Evolutionary conservation across 176 grass and related monocot genomes (phyloP).

Genomic region (Calamus simplicifolius): DNA sequence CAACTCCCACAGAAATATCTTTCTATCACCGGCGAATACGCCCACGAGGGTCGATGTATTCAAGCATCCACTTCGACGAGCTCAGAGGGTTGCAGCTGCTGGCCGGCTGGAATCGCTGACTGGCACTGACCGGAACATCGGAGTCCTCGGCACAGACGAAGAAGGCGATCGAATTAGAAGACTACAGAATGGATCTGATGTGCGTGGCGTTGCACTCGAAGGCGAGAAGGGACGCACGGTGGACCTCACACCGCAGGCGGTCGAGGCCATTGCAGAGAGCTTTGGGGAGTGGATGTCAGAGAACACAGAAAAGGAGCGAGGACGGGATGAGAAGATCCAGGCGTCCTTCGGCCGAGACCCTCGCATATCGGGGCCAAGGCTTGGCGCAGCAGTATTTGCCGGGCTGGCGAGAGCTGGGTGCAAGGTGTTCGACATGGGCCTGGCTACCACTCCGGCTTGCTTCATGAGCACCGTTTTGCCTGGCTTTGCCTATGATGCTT

Average conservation of each 20-base stretch:
- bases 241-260: constrained; percentile 66
- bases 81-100: constrained; percentile 17
- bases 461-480: constrained; percentile 75
- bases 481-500: constrained; percentile 60
- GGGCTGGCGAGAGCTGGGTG: constrained; percentile 66
- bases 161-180: constrained; percentile 44
- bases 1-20: constrained; percentile 16
- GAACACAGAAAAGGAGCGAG: background rate
- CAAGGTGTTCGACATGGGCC: constrained; percentile 62
- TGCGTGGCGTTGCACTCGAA: constrained; percentile 68
- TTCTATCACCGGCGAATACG: constrained; percentile 9
- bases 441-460: constrained; percentile 82
- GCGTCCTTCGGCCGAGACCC: constrained; percentile 73
- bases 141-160: constrained; percentile 10
- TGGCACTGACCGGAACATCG: background rate
- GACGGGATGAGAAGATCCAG: constrained; percentile 12
- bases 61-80: background rate
- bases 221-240: constrained; percentile 64
- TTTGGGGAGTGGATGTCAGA: constrained; percentile 77
- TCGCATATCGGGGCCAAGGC: constrained; percentile 35
- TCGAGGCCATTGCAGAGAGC: constrained; percentile 61
- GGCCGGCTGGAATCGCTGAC: constrained; percentile 10
- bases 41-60: background rate
- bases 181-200: constrained; percentile 77
- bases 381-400: constrained; percentile 48